Evolutionary conservation across 768 basidiomycete genomes (phyloP).

Genomic region (Russula ochroleuca): DNA sequence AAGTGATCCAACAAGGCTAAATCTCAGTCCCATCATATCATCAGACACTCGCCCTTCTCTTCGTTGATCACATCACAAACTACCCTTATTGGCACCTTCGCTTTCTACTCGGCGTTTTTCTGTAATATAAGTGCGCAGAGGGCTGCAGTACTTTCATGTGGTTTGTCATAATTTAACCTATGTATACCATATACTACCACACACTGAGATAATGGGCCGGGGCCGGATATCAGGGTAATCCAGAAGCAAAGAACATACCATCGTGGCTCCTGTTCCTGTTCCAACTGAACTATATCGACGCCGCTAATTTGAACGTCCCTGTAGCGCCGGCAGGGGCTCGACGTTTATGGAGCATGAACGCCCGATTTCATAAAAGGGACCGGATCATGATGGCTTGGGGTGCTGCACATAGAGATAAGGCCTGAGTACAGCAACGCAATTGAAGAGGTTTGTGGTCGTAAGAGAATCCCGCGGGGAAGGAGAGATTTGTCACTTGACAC

Average conservation of each 20-base stretch:
- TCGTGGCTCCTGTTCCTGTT: background rate
- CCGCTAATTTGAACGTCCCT: slow-evolving; percentile 11
- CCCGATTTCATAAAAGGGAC: background rate
- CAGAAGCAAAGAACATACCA: background rate
- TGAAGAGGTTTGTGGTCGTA: background rate
- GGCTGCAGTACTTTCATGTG: background rate
- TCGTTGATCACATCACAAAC: slow-evolving; percentile 17
- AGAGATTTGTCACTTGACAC: background rate
- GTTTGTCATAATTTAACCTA: background rate
- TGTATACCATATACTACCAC: background rate
- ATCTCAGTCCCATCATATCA: slow-evolving; percentile 9
- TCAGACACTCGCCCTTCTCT: slow-evolving; percentile 8
- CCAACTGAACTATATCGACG: background rate
- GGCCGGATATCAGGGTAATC: background rate
- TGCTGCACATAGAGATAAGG: background rate
- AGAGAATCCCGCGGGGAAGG: background rate
- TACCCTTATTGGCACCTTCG: background rate
- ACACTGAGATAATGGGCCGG: background rate
- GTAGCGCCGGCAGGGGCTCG: background rate
- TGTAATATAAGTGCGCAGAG: background rate
- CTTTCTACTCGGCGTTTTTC: slow-evolving; percentile 1
- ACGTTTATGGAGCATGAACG: background rate
- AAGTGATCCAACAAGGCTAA: slow-evolving; percentile 11
- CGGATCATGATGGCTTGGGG: background rate
- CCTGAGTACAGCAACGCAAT: background rate